These are phyloP conservation scores for Vanderwaltozyma verrucispora DNA, from an alignment of 805 yeast genomes.

Conservation along the genomic window DNA sequence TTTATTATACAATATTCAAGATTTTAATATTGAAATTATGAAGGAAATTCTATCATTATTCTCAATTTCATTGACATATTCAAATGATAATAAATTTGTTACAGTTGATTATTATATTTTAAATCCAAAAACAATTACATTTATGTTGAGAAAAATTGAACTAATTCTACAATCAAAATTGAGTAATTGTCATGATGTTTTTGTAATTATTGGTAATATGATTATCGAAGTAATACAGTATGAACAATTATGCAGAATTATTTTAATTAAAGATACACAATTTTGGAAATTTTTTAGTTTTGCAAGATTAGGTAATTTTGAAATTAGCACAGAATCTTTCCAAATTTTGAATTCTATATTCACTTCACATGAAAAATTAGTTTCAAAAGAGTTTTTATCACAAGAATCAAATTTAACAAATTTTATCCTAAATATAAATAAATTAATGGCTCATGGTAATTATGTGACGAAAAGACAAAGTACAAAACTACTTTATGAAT, in stretches of 20 bases:
- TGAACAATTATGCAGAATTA: slow-evolving; percentile 53
- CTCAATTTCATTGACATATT: slow-evolving; percentile 66
- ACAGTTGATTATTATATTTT: slow-evolving; percentile 74
- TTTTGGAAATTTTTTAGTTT: slow-evolving; percentile 81
- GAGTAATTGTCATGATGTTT: slow-evolving; percentile 38
- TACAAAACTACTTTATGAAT: slow-evolving; percentile 59
- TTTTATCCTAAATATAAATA: slow-evolving; percentile 57
- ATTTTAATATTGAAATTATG: slow-evolving; percentile 80
- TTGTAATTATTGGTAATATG: slow-evolving; percentile 66
- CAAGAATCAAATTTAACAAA: slow-evolving; percentile 37
- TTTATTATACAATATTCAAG: slow-evolving; percentile 47
- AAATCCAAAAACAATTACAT: slow-evolving; percentile 52
- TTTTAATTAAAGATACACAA: slow-evolving; percentile 42
- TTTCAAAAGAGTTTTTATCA: slow-evolving; percentile 54
- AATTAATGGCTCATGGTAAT: slow-evolving; percentile 61
- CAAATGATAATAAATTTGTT: slow-evolving; percentile 66
- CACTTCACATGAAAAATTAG: slow-evolving; percentile 56
- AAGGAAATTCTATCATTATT: slow-evolving; percentile 71
- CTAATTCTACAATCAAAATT: slow-evolving; percentile 24
- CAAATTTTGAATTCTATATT: slow-evolving; percentile 63
- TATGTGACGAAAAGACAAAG: slow-evolving; percentile 93
- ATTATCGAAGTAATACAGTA: slow-evolving; percentile 76
- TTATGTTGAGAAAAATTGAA: slow-evolving; percentile 66
- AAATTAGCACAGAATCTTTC: slow-evolving; percentile 83
- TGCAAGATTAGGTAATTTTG: slow-evolving; percentile 69